Conservation (phyloP, 495 filamentous ascomycete genomes). For the Penicillium cinerascens region DNA sequence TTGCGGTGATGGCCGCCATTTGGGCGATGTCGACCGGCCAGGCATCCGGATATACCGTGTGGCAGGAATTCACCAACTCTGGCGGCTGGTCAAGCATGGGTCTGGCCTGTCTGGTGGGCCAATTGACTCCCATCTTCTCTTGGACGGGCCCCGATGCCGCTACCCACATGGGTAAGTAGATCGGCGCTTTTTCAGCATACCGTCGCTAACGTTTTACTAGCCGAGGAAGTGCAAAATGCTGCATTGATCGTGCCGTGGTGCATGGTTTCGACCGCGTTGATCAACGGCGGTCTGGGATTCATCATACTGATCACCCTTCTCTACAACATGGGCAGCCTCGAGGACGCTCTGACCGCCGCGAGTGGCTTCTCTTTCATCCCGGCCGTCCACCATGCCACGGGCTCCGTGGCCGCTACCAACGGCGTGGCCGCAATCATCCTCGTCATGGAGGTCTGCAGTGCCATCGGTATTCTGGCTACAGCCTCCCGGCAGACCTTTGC, state of each 20-base stretch:
- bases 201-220: constrained; percentile 12
- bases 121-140: constrained; percentile 39
- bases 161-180: constrained; percentile 35
- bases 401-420: constrained; percentile 27
- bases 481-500: constrained; percentile 47
- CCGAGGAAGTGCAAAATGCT: constrained; percentile 51
- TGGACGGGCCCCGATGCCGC: constrained; percentile 40
- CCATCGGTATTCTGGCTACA: constrained; percentile 37
- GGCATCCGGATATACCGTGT: constrained; percentile 29
- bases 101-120: constrained; percentile 41
- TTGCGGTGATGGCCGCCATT: constrained; percentile 47
- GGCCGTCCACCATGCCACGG: constrained; percentile 31
- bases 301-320: constrained; percentile 43
- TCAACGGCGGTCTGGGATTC: constrained; percentile 38
- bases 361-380: constrained; percentile 40
- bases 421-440: constrained; percentile 39
- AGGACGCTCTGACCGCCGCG: constrained; percentile 26
- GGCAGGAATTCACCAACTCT: constrained; percentile 44
- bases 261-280: constrained; percentile 41
- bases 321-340: constrained; percentile 42
- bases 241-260: constrained; percentile 41
- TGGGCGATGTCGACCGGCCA: constrained; percentile 32
- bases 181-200: neutral
- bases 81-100: constrained; percentile 44
- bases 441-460: constrained; percentile 39